Percentiles rank a stretch among this genome's conserved stretches.
Evolutionary conservation across 1,139 yeast species (phyloP).

Genomic region (Geotrichum macrosporum): DNA sequence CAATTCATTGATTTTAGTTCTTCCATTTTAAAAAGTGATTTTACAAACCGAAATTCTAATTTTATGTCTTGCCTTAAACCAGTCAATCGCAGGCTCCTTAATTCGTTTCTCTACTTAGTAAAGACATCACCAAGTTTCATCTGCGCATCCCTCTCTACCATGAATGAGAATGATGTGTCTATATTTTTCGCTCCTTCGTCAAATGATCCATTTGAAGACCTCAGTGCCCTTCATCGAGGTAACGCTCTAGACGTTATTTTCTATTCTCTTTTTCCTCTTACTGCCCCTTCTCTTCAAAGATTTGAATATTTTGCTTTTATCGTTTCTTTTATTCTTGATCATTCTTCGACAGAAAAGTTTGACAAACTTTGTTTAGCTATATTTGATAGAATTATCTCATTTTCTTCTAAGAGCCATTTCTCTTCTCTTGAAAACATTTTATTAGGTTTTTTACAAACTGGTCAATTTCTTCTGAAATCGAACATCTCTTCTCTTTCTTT

Average conservation of each 20-base stretch:
- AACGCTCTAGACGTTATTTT: slow-evolving; percentile 36
- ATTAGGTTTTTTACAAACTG: slow-evolving; percentile 29
- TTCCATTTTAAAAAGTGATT: slow-evolving; percentile 28
- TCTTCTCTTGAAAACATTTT: slow-evolving; percentile 28
- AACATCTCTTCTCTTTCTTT: not conserved
- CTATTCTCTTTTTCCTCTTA: slow-evolving; percentile 33
- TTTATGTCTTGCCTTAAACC: slow-evolving; percentile 26
- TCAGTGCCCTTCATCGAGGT: slow-evolving; percentile 30
- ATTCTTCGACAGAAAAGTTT: slow-evolving; percentile 24
- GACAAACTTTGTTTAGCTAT: slow-evolving; percentile 28
- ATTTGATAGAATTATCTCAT: slow-evolving; percentile 21
- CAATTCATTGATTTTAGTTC: slow-evolving; percentile 29
- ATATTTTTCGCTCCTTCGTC: slow-evolving; percentile 26
- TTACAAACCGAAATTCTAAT: slow-evolving; percentile 22
- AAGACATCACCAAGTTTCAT: slow-evolving; percentile 39
- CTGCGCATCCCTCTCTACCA: slow-evolving; percentile 33
- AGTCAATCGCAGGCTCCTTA: slow-evolving; percentile 33
- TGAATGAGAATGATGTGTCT: slow-evolving; percentile 30
- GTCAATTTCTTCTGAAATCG: slow-evolving; percentile 26
- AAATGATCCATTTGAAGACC: slow-evolving; percentile 30
- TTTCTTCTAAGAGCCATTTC: slow-evolving; percentile 26
- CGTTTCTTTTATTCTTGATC: slow-evolving; percentile 28
- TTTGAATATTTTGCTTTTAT: slow-evolving; percentile 35
- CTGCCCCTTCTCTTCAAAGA: slow-evolving; percentile 28
- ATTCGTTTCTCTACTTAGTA: slow-evolving; percentile 36